A percentile compares a stretch with the other conserved stretches of the same genome.
These are phyloP conservation scores for Cicer judaicum DNA, from an alignment of 306 rosid genomes.

Conservation along the genomic window DNA sequence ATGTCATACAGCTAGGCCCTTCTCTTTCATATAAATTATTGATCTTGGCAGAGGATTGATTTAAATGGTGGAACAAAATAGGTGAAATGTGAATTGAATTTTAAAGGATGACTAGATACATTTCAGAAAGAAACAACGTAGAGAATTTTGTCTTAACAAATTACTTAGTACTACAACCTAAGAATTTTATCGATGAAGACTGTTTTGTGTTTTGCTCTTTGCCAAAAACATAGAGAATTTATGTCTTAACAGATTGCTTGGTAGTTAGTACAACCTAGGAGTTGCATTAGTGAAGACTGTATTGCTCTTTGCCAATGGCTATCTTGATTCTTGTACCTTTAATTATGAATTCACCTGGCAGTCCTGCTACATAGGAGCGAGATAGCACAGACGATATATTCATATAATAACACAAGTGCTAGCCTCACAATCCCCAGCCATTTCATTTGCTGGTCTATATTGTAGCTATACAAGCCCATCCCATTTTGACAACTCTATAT, in stretches of 20 bases:
- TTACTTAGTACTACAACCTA: conserved; percentile 1
- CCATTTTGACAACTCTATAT: neutral
- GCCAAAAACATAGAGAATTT: neutral
- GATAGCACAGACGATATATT: neutral
- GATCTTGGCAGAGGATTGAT: conserved; percentile 9
- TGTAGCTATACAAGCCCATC: too few species aligned
- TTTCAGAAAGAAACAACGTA: conserved; percentile 11
- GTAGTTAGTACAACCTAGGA: conserved; percentile 5
- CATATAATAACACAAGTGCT: neutral
- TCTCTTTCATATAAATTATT: conserved; percentile 12
- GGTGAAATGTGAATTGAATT: conserved; percentile 7
- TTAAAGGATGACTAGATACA: conserved; percentile 1
- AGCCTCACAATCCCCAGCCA: conserved; percentile 11
- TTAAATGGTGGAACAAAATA: conserved; percentile 28
- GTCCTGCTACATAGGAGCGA: neutral
- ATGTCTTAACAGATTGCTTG: conserved; percentile 4
- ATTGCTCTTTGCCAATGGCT: conserved; percentile 8
- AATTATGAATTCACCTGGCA: neutral
- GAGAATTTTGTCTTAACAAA: neutral
- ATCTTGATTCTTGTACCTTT: neutral
- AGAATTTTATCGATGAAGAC: conserved; percentile 16
- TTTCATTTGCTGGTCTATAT: conserved; percentile 11
- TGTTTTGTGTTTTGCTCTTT: neutral
- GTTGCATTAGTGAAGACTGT: conserved; percentile 3
- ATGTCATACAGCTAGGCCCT: neutral